Base-by-base conservation (phyloP, 192 early-diverging fungal species). In the Jimgerdemannia lactiflua region DNA sequence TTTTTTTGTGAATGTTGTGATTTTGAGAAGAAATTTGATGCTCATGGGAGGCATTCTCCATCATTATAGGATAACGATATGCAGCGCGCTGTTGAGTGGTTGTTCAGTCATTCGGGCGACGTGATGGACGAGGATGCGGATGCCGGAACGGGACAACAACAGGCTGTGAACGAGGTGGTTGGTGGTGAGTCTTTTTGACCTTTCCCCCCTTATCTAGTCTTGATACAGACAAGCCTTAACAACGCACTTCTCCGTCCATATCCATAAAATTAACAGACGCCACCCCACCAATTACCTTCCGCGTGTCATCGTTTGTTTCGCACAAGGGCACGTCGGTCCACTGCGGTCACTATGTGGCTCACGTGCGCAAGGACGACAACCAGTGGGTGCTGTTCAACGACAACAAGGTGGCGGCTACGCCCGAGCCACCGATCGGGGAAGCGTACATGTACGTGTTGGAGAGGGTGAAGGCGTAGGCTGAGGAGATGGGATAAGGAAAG, bases 341-440 rank as follows among this genome's bases (percentile, higher is more conserved):
- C 79, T 96, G 93, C 79, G 98, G 98, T 40, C 98, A 99, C 80
- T 99, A 99, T 80, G 95, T 99, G 10, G 91, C 94, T 18, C 95
- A 95, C 71, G 85, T 97, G 64, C 87, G 86, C 69, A 92, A 89
- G n/a, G 88, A 86, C 43, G 77, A 82, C 63, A 42, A 82, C 70
- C 73, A 81, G 54, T 99, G 98, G 98, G 89, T 92, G 70, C 82
- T 99, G 72, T 97, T 93, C 84, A 99, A 99, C 83, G 98, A 99
- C 83, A 89, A 96, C 75, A 97, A 95, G 84, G 98, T 98, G 7
- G 98, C 93, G 4, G 83, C 79, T 43, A 89, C 92, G 63, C 82
- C 89, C 8, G 78, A 83, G 39, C 89, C 91, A 0, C 87, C 91
- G 75, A 74, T 88, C 10, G 89, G 84, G 39, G 90, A 91, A 68